Evolutionary conservation across 2,329 filamentous ascomycete species (phyloP).

Genomic region (Fusarium sp.): DNA sequence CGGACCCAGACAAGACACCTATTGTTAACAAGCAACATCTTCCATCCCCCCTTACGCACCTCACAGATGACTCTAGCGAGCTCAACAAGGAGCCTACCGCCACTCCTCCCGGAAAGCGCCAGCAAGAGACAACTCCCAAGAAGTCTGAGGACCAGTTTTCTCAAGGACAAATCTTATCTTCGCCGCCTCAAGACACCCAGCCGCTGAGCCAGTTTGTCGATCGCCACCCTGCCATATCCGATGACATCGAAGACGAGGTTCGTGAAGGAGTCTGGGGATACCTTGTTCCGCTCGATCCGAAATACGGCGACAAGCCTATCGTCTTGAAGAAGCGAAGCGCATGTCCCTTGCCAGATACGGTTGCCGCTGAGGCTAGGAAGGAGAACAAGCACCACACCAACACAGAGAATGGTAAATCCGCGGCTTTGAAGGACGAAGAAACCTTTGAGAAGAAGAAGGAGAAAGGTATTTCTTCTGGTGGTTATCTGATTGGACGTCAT

Average conservation of each 20-base stretch:
- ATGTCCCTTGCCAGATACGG: conserved; percentile 68
- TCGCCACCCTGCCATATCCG: conserved; percentile 74
- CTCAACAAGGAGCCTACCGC: conserved; percentile 73
- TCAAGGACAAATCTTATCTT: conserved; percentile 58
- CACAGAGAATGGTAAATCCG: conserved; percentile 56
- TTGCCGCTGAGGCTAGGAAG: conserved; percentile 49
- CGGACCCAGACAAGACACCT: conserved; percentile 65
- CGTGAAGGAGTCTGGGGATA: conserved; percentile 96
- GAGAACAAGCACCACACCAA: conserved; percentile 53
- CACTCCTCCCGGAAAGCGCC: conserved; percentile 70
- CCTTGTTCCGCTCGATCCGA: conserved; percentile 80
- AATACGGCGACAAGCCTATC: conserved; percentile 70
- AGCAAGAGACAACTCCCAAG: conserved; percentile 63
- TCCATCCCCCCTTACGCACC: conserved; percentile 81
- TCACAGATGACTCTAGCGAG: conserved; percentile 66
- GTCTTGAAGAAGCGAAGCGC: conserved; percentile 78
- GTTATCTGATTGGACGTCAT: conserved; percentile 92
- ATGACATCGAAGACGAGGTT: conserved; percentile 85
- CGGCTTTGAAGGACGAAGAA: conserved; percentile 63
- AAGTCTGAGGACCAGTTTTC: conserved; percentile 59
- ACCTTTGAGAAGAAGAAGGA: conserved; percentile 70
- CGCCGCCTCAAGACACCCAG: conserved; percentile 71
- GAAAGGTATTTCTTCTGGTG: conserved; percentile 73
- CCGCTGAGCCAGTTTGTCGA: conserved; percentile 77
- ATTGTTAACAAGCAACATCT: conserved; percentile 72